Evolutionary conservation across 495 filamentous ascomycete species (phyloP).

Genomic region (Podospora bellae-mahoneyi): DNA sequence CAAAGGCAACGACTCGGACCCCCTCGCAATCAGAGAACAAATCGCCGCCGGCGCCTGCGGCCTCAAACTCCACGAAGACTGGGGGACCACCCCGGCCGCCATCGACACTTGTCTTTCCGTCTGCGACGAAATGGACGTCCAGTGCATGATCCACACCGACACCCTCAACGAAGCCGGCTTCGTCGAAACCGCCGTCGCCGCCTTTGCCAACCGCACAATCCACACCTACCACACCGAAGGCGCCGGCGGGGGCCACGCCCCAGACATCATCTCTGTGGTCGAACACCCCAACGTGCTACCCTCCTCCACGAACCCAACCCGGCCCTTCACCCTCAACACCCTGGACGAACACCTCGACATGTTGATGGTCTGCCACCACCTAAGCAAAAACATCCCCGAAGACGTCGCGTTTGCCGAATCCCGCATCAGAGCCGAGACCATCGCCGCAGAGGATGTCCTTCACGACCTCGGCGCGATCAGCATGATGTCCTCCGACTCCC

Average conservation of each 20-base stretch:
- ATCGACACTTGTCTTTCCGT: slow-evolving; percentile 87
- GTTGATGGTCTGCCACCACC: slow-evolving; percentile 98
- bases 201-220: slow-evolving; percentile 87
- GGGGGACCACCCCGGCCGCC: slow-evolving; percentile 88
- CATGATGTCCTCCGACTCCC: slow-evolving; percentile 97
- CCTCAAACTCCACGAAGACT: slow-evolving; percentile 96
- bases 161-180: slow-evolving; percentile 97
- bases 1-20: slow-evolving; percentile 89
- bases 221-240: slow-evolving; percentile 99
- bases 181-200: slow-evolving; percentile 84
- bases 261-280: slow-evolving; percentile 94
- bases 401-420: slow-evolving; percentile 95
- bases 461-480: slow-evolving; percentile 94
- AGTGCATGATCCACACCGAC: slow-evolving; percentile 96
- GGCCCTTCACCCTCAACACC: slow-evolving; percentile 89
- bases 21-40: slow-evolving; percentile 72
- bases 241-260: slow-evolving; percentile 92
- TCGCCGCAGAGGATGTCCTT: slow-evolving; percentile 94
- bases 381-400: slow-evolving; percentile 88
- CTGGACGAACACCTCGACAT: slow-evolving; percentile 97
- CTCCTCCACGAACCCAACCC: slow-evolving; percentile 87
- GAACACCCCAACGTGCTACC: slow-evolving; percentile 91
- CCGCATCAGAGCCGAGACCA: slow-evolving; percentile 92
- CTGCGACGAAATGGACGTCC: slow-evolving; percentile 88
- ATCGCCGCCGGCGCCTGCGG: slow-evolving; percentile 80